A percentile compares a stretch with the other conserved stretches of the same genome.
phyloP scores from a whole-genome alignment of 305 asterid species.

The Fraxinus floribunda region DNA sequence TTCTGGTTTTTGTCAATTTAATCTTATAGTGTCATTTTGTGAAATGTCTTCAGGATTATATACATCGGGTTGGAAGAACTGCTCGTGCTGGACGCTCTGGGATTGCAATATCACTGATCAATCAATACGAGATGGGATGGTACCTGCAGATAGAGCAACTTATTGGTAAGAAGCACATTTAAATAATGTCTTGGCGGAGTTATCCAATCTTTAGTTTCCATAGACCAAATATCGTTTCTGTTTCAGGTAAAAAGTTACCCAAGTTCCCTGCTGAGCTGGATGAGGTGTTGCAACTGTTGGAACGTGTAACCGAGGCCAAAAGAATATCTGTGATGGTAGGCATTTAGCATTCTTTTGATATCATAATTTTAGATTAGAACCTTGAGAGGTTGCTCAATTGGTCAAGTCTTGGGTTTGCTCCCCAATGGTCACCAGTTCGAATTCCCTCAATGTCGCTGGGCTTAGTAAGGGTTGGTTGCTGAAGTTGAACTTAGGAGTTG shows the following conservation, averaged over 20 bases:
- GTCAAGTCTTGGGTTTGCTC: too few relatives aligned
- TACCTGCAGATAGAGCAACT: slow-evolving; percentile 78
- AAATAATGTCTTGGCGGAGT: background rate
- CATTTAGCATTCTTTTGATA: background rate
- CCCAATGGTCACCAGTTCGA: too few relatives aligned
- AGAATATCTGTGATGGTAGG: slow-evolving; percentile 68
- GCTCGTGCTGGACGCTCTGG: slow-evolving; percentile 98
- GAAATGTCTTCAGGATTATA: slow-evolving; percentile 65
- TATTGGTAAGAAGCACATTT: slow-evolving; percentile 48
- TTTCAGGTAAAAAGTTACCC: slow-evolving; percentile 70
- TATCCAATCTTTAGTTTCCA: slow-evolving; percentile 2
- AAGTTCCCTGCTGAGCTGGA: slow-evolving; percentile 67
- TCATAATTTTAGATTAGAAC: background rate
- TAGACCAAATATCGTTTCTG: slow-evolving; percentile 18
- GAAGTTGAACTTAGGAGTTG: background rate
- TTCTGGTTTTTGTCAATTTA: background rate
- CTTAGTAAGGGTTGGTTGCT: background rate
- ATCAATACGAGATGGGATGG: slow-evolving; percentile 91
- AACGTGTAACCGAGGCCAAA: slow-evolving; percentile 76
- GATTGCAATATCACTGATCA: slow-evolving; percentile 71
- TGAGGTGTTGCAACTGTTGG: slow-evolving; percentile 66
- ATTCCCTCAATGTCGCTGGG: too few relatives aligned
- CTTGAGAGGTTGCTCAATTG: too few relatives aligned
- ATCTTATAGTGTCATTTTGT: slow-evolving; percentile 2
- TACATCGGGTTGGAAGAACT: slow-evolving; percentile 96